Conservation (phyloP, 2,329 filamentous ascomycete species). For the Arthrobotrys musiformis region DNA sequence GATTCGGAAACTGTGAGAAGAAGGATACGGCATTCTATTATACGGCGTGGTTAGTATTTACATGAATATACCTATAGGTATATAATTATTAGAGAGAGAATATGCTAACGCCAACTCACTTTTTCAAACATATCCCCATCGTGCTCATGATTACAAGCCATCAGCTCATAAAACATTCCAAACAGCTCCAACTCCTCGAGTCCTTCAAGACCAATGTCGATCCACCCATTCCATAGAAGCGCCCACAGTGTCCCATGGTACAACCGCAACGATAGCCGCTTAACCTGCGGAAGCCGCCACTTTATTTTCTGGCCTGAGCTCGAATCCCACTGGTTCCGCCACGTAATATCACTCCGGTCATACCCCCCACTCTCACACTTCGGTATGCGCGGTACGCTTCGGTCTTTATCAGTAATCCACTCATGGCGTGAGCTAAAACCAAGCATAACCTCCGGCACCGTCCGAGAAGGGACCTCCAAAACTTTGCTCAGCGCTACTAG, state of each 20-base stretch:
- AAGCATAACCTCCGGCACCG: neutral
- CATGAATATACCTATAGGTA: too few relatives aligned
- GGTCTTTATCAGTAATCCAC: neutral
- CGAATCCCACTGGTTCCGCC: neutral
- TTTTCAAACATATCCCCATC: neutral
- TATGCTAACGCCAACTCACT: too few relatives aligned
- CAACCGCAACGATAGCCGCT: neutral
- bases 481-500: neutral
- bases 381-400: too few relatives aligned
- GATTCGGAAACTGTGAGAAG: too few relatives aligned
- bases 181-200: neutral
- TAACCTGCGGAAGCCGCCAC: neutral
- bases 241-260: neutral
- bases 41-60: too few relatives aligned
- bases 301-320: too few relatives aligned
- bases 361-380: too few relatives aligned
- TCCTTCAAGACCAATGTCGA: neutral
- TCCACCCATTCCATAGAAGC: neutral
- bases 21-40: too few relatives aligned
- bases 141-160: too few relatives aligned
- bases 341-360: neutral
- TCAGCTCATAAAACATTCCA: neutral
- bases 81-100: too few relatives aligned
- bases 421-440: neutral
- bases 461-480: neutral